Evolutionary conservation across 495 filamentous ascomycete species (phyloP), one percentile per base, ranked within the genome.

Genomic region (Penicillium salamii): DNA sequence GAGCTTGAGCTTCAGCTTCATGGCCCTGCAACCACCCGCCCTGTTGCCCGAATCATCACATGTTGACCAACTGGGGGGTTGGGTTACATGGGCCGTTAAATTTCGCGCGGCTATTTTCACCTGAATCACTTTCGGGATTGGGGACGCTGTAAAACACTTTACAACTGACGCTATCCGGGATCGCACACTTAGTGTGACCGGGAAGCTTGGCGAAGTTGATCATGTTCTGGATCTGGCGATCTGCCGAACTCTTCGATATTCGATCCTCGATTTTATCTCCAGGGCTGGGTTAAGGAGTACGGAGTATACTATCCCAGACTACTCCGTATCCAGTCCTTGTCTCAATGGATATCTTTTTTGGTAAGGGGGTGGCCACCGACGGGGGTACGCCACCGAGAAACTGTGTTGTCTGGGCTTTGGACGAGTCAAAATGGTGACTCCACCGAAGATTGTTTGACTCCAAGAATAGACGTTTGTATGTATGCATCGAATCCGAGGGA

Each of bases 1-100:
- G 53, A 54, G 24, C 53, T 50, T 46, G 57, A 32, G 33, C 34
- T 49, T 46, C 43, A 46, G 34, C 24, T 20, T 18, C 28, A 18
- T n/a, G n/a, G 6, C 29, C 15, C 23, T 54, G 53, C 50, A 45
- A 9, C 41, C 39, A 52, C 58, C 54, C 51, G 58, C 48, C 33
- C 46, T 28, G 49, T 28, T 46, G 46, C 51, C 50, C 53, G 32
- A 50, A 50, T 50, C 55, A 39, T 38, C 52, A 52, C 42, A 45
- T 45, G 43, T 46, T 23, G 45, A 39, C 45, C 34, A 38, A 33
- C 29, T 21, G 37, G 12, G 33, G 43, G 13, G 20, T 15, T 26
- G 42, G 31, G 19, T 20, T 35, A 36, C 14, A 19, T 35, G 42
- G 13, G 23, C 14, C 29, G 7, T 13, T 32, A 7, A n/a, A 46